Base-by-base conservation (phyloP, 2,329 filamentous ascomycete species). In the Ascochyta lentis region DNA sequence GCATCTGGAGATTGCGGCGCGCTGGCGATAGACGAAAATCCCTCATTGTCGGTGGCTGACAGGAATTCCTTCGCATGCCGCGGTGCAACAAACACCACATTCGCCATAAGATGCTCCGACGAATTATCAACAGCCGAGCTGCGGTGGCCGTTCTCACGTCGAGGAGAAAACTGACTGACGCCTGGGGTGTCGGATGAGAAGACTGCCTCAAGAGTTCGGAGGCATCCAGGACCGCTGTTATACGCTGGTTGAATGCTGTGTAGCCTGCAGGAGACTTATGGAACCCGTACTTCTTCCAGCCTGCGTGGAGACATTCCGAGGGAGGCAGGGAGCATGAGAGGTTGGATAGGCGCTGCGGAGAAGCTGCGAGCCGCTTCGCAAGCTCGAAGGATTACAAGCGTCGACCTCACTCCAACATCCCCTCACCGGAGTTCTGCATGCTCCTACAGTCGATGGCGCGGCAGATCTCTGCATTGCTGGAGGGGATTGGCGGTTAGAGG, bases 11-110 rank as follows among this genome's bases (percentile, higher is more conserved):
- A 44, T 49, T 49, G 44, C 40, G 44, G 45, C 39, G 43, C 33
- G 31, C 29, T 13, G 27, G 26, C 27, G 23, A n/a, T 31, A 26
- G 27, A 41, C 31, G 26, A 54, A 49, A 54, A 54, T 54, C 23
- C 51, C 51, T 46, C 51, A 54, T 38, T 39, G 33, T 48, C 51
- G 38, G 45, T 54, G 39, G 51, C 51, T 54, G 44, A 33, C 24
- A 27, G 34, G 22, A n/a, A 16, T 22, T 7, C 7, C 27, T 33
- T 22, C 41, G 26, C 29, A 33, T 34, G 12, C 29, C 41, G 26
- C 41, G 41, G 19, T 40, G 4, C 12, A n/a, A 26, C 9, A n/a
- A 6, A 19, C n/a, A 41, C 12, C 13, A 41, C 4, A 0, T 26
- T 41, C 15, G 39, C 23, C 23, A 22, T 27, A 7, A 41, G 39